These are phyloP conservation scores for Teunomyces pallodes DNA, from an alignment of 805 yeast genomes.

Conservation along the genomic window DNA sequence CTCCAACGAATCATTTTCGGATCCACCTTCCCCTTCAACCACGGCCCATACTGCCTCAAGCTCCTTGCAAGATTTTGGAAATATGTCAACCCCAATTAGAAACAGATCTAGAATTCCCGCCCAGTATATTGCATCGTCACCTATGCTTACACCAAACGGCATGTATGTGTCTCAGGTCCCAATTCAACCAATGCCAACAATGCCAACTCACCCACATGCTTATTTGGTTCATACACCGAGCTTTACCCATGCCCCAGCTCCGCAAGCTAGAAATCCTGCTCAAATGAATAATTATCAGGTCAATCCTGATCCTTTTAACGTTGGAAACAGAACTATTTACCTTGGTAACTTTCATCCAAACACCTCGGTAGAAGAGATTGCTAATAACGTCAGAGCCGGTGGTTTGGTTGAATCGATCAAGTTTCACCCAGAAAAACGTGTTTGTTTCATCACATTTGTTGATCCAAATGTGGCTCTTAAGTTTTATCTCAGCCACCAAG, in stretches of 20 bases:
- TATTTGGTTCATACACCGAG: slow-evolving; percentile 2
- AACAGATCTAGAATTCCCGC: neutral
- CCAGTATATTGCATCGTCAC: slow-evolving; percentile 1
- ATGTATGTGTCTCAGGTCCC: neutral
- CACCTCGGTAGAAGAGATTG: slow-evolving; percentile 68
- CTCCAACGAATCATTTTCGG: slow-evolving; percentile 3
- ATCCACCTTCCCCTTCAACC: slow-evolving; percentile 6
- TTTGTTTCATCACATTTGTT: slow-evolving; percentile 69
- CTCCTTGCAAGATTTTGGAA: neutral
- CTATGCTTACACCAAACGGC: slow-evolving; percentile 4
- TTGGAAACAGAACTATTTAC: slow-evolving; percentile 66
- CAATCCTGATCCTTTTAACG: slow-evolving; percentile 25
- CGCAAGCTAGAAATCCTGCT: neutral
- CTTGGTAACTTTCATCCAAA: slow-evolving; percentile 64
- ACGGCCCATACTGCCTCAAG: slow-evolving; percentile 2
- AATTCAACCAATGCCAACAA: neutral
- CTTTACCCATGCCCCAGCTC: neutral
- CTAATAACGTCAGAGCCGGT: slow-evolving; percentile 70
- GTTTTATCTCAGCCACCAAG: slow-evolving; percentile 58
- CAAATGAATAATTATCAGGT: slow-evolving; percentile 1
- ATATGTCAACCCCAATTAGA: neutral
- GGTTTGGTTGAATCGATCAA: slow-evolving; percentile 67
- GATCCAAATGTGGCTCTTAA: slow-evolving; percentile 64
- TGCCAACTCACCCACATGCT: slow-evolving; percentile 2
- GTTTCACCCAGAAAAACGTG: slow-evolving; percentile 48